Evolutionary conservation across 257 asterid genomes (phyloP).

Genomic region (Solanum lignicaule): DNA sequence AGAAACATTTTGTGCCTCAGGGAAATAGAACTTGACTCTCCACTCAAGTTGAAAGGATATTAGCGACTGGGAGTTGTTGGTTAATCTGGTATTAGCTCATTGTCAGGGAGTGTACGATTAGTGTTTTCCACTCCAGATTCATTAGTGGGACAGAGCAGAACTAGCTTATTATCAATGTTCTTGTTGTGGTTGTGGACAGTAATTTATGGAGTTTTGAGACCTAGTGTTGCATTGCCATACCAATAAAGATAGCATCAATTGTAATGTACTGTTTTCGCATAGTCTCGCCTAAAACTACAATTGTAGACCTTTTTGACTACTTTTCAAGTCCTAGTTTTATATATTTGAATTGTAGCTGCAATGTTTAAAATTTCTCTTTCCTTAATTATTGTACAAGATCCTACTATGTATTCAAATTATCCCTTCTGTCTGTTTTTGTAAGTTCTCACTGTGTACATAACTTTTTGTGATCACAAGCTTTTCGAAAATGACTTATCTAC

Average conservation of each 20-base stretch:
- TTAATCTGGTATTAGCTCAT: neutral
- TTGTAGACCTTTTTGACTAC: neutral
- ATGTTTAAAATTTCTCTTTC: neutral
- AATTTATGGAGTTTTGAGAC: neutral
- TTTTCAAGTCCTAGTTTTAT: neutral
- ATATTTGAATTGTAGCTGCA: neutral
- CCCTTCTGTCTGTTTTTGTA: too few species aligned
- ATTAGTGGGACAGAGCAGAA: neutral
- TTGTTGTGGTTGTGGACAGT: neutral
- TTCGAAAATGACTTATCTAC: neutral
- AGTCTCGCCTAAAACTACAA: neutral
- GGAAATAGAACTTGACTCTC: neutral
- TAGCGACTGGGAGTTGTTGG: neutral
- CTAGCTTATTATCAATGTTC: neutral
- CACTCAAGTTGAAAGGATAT: neutral
- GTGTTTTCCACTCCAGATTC: neutral
- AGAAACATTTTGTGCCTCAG: neutral
- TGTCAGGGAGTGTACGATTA: neutral
- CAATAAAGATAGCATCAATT: neutral
- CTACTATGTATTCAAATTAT: neutral
- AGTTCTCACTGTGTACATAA: neutral
- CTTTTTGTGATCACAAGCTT: neutral
- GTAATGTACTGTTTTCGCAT: neutral
- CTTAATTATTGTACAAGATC: neutral
- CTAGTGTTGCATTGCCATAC: neutral